These are phyloP conservation scores for Actinidia polygama DNA, from an alignment of 179 eudicot species.

Conservation along the genomic window DNA sequence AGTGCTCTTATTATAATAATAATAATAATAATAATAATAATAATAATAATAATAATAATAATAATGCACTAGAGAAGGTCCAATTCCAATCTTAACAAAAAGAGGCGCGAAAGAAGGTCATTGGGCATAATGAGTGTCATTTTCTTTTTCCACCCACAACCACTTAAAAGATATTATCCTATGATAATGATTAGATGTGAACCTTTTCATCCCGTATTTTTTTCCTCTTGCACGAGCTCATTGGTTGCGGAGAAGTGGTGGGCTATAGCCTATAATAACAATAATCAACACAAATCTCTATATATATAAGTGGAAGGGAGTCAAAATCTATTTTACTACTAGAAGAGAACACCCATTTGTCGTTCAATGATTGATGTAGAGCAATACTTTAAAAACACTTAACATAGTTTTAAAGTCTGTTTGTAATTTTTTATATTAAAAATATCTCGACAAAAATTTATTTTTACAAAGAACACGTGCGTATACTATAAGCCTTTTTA, in stretches of 20 bases:
- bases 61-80: no score
- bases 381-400: no score
- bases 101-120: background rate
- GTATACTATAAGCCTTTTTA: no score
- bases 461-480: no score
- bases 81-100: no score
- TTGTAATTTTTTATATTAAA: no score
- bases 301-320: no score
- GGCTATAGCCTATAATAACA: background rate
- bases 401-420: no score
- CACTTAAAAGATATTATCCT: constrained; percentile 23
- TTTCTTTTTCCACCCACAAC: constrained; percentile 15
- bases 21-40: background rate
- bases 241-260: constrained; percentile 27
- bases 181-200: constrained; percentile 25
- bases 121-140: background rate
- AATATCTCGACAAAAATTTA: no score
- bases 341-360: background rate
- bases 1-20: background rate
- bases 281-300: background rate
- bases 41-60: no score
- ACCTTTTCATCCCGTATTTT: constrained; percentile 17
- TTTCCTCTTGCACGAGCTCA: constrained; percentile 52
- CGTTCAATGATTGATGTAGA: background rate
- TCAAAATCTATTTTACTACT: background rate